phyloP scores from a whole-genome alignment of 768 basidiomycete species.

The Sarcomyxa edulis region DNA sequence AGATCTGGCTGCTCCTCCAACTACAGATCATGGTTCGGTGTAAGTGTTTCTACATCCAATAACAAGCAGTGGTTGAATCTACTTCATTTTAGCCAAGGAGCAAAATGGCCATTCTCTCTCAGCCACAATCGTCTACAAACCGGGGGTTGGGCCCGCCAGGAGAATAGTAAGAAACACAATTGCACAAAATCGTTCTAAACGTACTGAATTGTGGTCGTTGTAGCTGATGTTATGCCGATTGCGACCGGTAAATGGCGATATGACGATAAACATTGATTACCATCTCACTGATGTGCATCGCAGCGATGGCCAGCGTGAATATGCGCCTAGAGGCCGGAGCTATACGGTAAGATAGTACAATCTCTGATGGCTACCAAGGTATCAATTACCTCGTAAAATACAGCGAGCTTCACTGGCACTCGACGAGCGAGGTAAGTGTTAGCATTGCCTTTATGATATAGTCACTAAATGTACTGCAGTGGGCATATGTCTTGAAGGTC shows the following conservation, averaged over 20 bases:
- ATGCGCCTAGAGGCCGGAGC: slow-evolving; percentile 48
- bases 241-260: no score
- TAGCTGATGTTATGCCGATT: slow-evolving; percentile 44
- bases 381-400: background rate
- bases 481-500: slow-evolving; percentile 50
- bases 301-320: no score
- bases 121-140: slow-evolving; percentile 53
- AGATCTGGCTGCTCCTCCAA: slow-evolving; percentile 38
- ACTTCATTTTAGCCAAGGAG: background rate
- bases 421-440: slow-evolving; percentile 33
- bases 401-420: slow-evolving; percentile 54
- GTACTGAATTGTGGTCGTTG: slow-evolving; percentile 2
- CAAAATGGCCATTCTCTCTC: no score
- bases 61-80: slow-evolving; percentile 28
- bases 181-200: background rate
- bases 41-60: slow-evolving; percentile 14
- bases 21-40: slow-evolving; percentile 39
- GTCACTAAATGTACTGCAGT: slow-evolving; percentile 18
- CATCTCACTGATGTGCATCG: no score
- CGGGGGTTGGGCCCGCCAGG: slow-evolving; percentile 57
- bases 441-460: background rate
- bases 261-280: no score
- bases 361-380: slow-evolving; percentile 8
- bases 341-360: slow-evolving; percentile 29
- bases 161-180: slow-evolving; percentile 40